phyloP scores from a whole-genome alignment of 306 rosid genomes.

The Sophora flavescens region DNA sequence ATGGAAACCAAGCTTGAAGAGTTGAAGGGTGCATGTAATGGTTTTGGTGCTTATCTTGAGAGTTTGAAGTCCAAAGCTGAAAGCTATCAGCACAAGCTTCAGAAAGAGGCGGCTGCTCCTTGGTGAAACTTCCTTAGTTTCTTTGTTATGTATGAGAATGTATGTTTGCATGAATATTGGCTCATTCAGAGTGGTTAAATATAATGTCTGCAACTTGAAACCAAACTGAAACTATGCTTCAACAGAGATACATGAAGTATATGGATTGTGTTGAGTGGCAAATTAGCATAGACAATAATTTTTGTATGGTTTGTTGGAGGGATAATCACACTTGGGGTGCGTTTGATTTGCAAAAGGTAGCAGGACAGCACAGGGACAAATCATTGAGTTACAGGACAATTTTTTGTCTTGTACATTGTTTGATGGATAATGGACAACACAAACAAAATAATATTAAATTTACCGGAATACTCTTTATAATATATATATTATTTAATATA shows the following conservation, averaged over 20 bases:
- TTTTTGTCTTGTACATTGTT: too few species aligned
- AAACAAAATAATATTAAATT: too few species aligned
- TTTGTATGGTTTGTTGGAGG: constrained; percentile 1
- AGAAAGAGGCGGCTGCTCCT: constrained; percentile 62
- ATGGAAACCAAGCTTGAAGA: constrained; percentile 76
- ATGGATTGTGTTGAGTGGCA: constrained; percentile 26
- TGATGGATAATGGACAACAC: too few species aligned
- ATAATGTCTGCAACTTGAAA: constrained; percentile 6
- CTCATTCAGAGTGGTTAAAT: background rate
- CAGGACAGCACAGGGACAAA: too few species aligned
- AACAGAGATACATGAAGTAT: constrained; percentile 20
- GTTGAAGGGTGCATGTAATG: constrained; percentile 71
- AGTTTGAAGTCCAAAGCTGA: constrained; percentile 68
- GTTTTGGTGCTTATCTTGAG: constrained; percentile 66
- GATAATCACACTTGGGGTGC: background rate
- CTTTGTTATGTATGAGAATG: background rate
- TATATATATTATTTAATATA: too few species aligned
- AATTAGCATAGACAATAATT: constrained; percentile 9
- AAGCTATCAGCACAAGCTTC: constrained; percentile 55
- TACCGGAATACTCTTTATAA: too few species aligned
- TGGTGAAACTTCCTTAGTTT: constrained; percentile 57
- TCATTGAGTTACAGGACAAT: too few species aligned
- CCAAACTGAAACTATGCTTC: constrained; percentile 20
- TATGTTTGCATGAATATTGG: constrained; percentile 1
- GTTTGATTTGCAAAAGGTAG: too few species aligned